These are phyloP conservation scores for Lagerstroemia speciosa DNA, from an alignment of 345 rosid species.

Conservation along the genomic window DNA sequence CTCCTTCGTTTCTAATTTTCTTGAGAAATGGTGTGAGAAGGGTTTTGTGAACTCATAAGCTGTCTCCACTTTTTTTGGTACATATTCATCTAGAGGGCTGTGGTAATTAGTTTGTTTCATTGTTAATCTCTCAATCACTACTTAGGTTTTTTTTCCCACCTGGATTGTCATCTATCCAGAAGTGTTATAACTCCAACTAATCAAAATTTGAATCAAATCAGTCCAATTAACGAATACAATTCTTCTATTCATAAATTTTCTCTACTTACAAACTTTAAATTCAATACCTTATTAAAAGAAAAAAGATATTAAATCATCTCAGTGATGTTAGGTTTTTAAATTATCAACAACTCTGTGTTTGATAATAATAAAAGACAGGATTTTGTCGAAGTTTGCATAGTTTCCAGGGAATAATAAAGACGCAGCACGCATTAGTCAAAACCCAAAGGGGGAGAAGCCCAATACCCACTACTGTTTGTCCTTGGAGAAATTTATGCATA, in stretches of 20 bases:
- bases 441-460: too few species aligned
- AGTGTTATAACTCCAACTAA: too few species aligned
- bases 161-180: too few species aligned
- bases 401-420: conserved; percentile 9
- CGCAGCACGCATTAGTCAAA: background rate
- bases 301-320: too few species aligned
- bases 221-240: too few species aligned
- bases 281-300: too few species aligned
- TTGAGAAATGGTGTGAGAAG: background rate
- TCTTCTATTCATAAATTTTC: too few species aligned
- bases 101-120: background rate
- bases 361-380: background rate
- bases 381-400: conserved; percentile 1
- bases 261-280: too few species aligned
- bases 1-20: background rate
- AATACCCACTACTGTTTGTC: too few species aligned
- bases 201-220: too few species aligned
- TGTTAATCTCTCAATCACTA: background rate
- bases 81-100: background rate
- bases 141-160: background rate
- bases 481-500: too few species aligned
- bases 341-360: background rate
- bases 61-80: background rate
- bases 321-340: background rate
- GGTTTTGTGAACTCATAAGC: background rate